Base-by-base conservation (phyloP, 345 rosid genomes). In the Ceriops zippeliana region DNA sequence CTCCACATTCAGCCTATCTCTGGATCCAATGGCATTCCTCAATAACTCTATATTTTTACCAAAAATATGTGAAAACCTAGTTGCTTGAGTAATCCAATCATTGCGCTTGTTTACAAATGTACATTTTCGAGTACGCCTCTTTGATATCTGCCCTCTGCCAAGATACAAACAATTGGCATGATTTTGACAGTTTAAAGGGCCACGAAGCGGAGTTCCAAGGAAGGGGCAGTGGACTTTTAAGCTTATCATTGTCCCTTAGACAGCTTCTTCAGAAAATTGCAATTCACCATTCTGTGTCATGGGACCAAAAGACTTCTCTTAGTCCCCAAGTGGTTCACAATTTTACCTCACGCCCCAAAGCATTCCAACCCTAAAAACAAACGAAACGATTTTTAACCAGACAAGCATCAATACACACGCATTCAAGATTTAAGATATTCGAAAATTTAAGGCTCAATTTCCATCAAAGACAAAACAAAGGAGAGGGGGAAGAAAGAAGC, bases 261-360 rank as follows among this genome's bases (percentile, higher is more conserved):
- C 62, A 28, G 5, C 57, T 19, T 32, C n/a, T 37, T 27, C 31
- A 30, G 17, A 62, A 53, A 16, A 49, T 47, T 2, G 32, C 69
- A 27, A 56, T 79, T 82, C 87, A 82, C 82, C 74, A 79, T 80
- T 63, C 67, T 13, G 17, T 3, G 19, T 15, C 17, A 3, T 85
- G 93, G 90, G 90, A 87, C 92, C 86, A 82, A 81, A 87, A 78
- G 81, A 58, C 68, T 56, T 69, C 82, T 84, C 86, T 81, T 75
- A 85, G 86, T 82, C 90, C 86, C 90, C 84, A 24, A 47, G 21
- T 22, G 32, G 37, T 62, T 75, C 75, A 75, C 31, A 17, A 53
- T 34, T 65, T 22, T 20, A n/a, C 31, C 47, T 63, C 15, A 28
- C 35, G 6, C 17, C 17, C 34, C 68, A 47, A 52, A 67, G 61